Base-by-base conservation (phyloP, 768 basidiomycete species). In the Xerocomellus amylosporus region DNA sequence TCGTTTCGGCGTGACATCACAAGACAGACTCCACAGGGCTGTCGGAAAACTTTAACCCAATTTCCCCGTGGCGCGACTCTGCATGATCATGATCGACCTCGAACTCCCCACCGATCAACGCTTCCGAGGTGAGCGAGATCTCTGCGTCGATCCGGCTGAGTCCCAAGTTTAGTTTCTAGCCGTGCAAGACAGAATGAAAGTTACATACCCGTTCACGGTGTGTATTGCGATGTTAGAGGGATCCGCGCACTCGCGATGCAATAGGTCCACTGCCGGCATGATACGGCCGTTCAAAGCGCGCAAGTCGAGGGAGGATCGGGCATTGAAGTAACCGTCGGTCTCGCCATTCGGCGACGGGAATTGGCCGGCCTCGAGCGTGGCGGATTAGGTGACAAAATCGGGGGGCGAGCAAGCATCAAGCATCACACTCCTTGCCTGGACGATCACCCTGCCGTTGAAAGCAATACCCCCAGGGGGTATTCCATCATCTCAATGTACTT, bases 401-500 rank as follows among this genome's bases (percentile, higher is more conserved):
- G 51, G n/a, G 13, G 31, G 51, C 15, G 30, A 19, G 26, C 9
- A 13, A 41, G 34, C 6, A 20, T 5, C 5, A 8, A 17, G 28
- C 9, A 42, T 33, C 9, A 4, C 1, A n/a, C 6, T 15, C 33
- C 71, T 63, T 44, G 72, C 80, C 59, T 74, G 45, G 5, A 71
- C 62, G 19, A 54, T 48, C 17, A 80, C 67, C 15, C 46, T 51
- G 15, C 71, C 80, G 34, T 73, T 77, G 55, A 73, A 74, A 58
- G 26, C 65, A 38, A 73, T 82, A 58, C 83, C 83, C 5, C 26
- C 63, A 10, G 79, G 75, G 56, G 83, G 83, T 17, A 71, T 82
- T 58, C 74, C 74, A 56, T 47, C 47, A 62, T 26, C 46, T 53
- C 72, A 72, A 69, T 71, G 71, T 71, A 71, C 60, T 65, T 71